Evolutionary conservation across 441 rosid genomes (phyloP).

Genomic region (Gossypium schwendimanii): DNA sequence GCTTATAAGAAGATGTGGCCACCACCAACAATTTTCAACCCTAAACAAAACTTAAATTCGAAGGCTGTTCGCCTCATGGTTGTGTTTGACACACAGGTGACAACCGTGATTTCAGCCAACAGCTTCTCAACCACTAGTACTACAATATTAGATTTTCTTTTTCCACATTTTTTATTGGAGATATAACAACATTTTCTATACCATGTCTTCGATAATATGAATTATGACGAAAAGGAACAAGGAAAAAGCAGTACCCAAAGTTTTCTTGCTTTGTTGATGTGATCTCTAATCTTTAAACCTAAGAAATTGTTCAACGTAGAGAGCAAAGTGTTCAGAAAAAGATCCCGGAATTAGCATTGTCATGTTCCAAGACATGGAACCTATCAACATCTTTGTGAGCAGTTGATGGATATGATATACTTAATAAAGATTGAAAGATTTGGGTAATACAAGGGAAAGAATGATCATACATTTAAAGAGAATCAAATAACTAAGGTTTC

Average conservation of each 20-base stretch:
- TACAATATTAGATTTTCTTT: neutral
- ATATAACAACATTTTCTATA: too few species aligned
- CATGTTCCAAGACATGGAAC: neutral
- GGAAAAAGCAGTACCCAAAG: too few species aligned
- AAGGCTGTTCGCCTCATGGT: too few species aligned
- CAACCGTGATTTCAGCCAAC: neutral
- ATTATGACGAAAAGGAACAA: too few species aligned
- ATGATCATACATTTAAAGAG: slow-evolving; percentile 15
- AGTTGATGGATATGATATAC: neutral
- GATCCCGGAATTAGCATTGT: slow-evolving; percentile 9
- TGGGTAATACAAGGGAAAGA: slow-evolving; percentile 16
- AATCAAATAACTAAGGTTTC: neutral
- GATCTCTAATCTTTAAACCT: too few species aligned
- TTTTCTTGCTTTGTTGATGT: too few species aligned
- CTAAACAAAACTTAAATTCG: too few species aligned
- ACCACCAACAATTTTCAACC: too few species aligned
- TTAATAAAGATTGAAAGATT: neutral
- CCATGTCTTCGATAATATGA: too few species aligned
- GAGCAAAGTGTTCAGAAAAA: neutral
- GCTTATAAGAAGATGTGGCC: too few species aligned
- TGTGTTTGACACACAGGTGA: too few species aligned
- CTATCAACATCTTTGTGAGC: neutral
- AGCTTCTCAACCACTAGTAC: neutral
- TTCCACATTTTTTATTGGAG: neutral
- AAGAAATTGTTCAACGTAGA: too few species aligned